Base-by-base conservation (phyloP, 371 early-diverging fungal species). In the Apophysomyces sp. region DNA sequence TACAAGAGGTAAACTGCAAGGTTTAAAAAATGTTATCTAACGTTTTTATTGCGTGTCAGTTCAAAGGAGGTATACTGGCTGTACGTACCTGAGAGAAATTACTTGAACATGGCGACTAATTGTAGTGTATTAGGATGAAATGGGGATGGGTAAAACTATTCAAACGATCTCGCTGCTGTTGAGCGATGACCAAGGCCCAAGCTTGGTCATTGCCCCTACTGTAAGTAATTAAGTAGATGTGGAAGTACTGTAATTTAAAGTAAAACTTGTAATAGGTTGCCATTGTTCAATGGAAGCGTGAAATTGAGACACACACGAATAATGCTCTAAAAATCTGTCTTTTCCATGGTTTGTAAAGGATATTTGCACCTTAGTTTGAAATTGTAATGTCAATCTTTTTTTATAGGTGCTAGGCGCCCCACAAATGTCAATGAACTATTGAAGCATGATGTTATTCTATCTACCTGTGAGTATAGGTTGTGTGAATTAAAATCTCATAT, bases 121-220 rank as follows among this genome's bases (percentile, higher is more conserved):
- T 37, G 4, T 51, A 5, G 8, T 2, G 18, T 3, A 11, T 9
- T 58, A 66, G 70, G 95, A 95, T 80, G 96, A 96, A 65, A 98
- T 98, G 97, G 97, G 99, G 4, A 94, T 99, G 95, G 99, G 99
- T 54, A 99, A 99, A 75, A 99, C 99, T 0, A 92, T 99, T 52
- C 98, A 98, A 72, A 92, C 94, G 28, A 96, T 99, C 37, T 83
- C 95, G 0, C 80, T 98, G 39, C 67, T 98, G 2, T 74, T 95
- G 11, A 71, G 80, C 15, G 86, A 86, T 34, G 72, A 71, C 9
- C 73, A 83, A 21, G 83, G 82, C 29, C 95, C 95, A 3, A 97
- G 91, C 55, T 76, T 97, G 55, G 91, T 97, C 26, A 64, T 96
- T 21, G 92, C 91, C 4, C 98, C 98, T 2, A 93, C 93, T 0